Evolutionary conservation across 768 basidiomycete species (phyloP).

Genomic region (Amanita pseudoporphyria): DNA sequence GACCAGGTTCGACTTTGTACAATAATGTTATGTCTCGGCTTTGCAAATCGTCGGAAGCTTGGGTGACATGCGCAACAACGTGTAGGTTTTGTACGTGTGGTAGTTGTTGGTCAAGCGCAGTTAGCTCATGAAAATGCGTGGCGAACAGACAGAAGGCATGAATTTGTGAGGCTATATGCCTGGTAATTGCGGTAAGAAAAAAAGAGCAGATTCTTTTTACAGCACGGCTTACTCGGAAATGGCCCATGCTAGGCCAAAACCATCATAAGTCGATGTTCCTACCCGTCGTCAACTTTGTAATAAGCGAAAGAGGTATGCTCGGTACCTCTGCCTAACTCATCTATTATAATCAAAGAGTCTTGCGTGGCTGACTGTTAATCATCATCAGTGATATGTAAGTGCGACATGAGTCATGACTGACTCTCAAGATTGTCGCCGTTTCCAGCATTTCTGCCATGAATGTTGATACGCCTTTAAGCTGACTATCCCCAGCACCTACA

Average conservation of each 20-base stretch:
- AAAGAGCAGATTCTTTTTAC: neutral
- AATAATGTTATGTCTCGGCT: conserved; percentile 79
- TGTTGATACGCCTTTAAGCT: conserved; percentile 94
- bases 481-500: conserved; percentile 96
- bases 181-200: conserved; percentile 18
- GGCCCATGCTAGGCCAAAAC: conserved; percentile 97
- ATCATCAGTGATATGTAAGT: neutral
- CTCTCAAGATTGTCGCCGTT: conserved; percentile 89
- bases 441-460: conserved; percentile 99
- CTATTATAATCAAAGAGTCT: conserved; percentile 93
- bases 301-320: conserved; percentile 1
- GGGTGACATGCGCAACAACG: conserved; percentile 88
- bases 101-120: conserved; percentile 80
- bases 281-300: neutral
- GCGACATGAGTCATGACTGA: conserved; percentile 23
- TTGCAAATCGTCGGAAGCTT: conserved; percentile 58
- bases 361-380: conserved; percentile 69
- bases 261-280: conserved; percentile 96
- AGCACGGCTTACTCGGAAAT: conserved; percentile 74
- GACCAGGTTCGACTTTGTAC: conserved; percentile 92
- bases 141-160: conserved; percentile 95
- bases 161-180: conserved; percentile 88
- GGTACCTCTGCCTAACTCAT: conserved; percentile 88
- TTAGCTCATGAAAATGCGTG: conserved; percentile 97
- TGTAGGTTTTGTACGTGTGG: conserved; percentile 89